Evolutionary conservation across 2,329 filamentous ascomycete genomes (phyloP).

Genomic region (Diplodia intermedia): DNA sequence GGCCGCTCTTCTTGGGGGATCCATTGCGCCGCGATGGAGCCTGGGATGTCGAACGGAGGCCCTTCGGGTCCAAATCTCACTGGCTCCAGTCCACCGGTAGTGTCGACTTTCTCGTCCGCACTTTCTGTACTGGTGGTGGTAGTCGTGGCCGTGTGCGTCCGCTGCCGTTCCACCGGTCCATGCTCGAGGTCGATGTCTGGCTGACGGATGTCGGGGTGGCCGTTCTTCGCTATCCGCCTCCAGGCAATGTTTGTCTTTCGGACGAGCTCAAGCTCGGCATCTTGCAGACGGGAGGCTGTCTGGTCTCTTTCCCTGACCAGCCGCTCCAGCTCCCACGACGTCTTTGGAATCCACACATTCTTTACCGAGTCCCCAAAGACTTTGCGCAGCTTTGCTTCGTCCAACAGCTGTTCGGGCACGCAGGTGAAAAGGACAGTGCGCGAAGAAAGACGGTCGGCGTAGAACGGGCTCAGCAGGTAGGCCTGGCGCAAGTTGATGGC

Average conservation of each 20-base stretch:
- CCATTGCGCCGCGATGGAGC: constrained; percentile 23
- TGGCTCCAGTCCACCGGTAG: not conserved
- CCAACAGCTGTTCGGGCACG: constrained; percentile 17
- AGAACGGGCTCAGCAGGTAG: constrained; percentile 83
- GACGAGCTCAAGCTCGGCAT: constrained; percentile 17
- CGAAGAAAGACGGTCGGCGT: constrained; percentile 84
- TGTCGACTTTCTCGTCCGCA: not conserved
- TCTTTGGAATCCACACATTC: constrained; percentile 18
- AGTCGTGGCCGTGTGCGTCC: not conserved
- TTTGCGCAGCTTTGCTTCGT: constrained; percentile 28
- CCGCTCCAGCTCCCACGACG: constrained; percentile 24
- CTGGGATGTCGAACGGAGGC: constrained; percentile 12
- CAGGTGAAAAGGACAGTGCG: constrained; percentile 78
- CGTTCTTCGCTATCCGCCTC: constrained; percentile 2
- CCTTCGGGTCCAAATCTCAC: constrained; percentile 10
- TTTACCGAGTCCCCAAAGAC: constrained; percentile 23
- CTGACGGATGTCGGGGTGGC: constrained; percentile 8
- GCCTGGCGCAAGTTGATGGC: constrained; percentile 93
- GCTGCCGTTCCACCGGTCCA: not conserved
- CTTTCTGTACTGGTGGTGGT: not conserved
- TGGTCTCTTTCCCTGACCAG: constrained; percentile 24
- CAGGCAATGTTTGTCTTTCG: constrained; percentile 8
- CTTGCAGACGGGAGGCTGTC: constrained; percentile 20
- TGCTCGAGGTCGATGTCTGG: constrained; percentile 13
- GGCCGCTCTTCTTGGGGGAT: constrained; percentile 20